A percentile compares a stretch with the other conserved stretches of the same genome.
phyloP scores from a whole-genome alignment of 331 rosid species.

The Prunus yedoensis region DNA sequence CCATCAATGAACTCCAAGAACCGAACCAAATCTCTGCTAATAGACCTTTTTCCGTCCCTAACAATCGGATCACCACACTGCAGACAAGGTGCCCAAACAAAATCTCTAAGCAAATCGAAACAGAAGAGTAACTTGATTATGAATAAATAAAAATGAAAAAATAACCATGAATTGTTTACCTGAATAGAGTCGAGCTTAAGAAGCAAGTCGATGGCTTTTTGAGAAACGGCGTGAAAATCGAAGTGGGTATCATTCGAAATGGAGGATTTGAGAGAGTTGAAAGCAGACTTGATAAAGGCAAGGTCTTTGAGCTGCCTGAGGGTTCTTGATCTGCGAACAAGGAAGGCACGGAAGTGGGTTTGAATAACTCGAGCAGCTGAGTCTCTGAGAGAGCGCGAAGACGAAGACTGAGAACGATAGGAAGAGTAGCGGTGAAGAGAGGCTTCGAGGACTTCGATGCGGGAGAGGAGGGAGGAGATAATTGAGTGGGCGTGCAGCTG shows the following conservation, averaged over 20 bases:
- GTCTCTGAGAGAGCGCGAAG: constrained; percentile 54
- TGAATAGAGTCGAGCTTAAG: constrained; percentile 66
- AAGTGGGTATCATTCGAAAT: constrained; percentile 34
- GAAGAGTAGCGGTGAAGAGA: constrained; percentile 46
- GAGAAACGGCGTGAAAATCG: constrained; percentile 57
- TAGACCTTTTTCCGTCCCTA: constrained; percentile 60
- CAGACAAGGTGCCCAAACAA: constrained; percentile 5
- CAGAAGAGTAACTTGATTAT: not conserved
- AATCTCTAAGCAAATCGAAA: not conserved
- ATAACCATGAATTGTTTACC: constrained; percentile 41
- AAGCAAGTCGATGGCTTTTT: constrained; percentile 60
- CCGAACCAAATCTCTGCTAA: constrained; percentile 64
- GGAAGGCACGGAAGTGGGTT: constrained; percentile 80
- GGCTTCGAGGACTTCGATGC: constrained; percentile 82
- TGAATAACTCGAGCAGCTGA: constrained; percentile 73
- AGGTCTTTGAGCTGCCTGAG: constrained; percentile 80
- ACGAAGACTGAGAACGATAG: constrained; percentile 15
- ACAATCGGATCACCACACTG: constrained; percentile 67
- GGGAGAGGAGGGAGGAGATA: constrained; percentile 51
- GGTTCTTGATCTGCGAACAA: constrained; percentile 79
- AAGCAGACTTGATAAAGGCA: constrained; percentile 59
- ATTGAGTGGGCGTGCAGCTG: constrained; percentile 25
- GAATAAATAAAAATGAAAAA: not conserved
- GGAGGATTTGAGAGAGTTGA: constrained; percentile 57
- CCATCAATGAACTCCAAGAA: constrained; percentile 70